Percentiles rank a stretch among this genome's conserved stretches.
Evolutionary conservation across 805 yeast species (phyloP).

Genomic region (Kluyveromyces aestuarii): DNA sequence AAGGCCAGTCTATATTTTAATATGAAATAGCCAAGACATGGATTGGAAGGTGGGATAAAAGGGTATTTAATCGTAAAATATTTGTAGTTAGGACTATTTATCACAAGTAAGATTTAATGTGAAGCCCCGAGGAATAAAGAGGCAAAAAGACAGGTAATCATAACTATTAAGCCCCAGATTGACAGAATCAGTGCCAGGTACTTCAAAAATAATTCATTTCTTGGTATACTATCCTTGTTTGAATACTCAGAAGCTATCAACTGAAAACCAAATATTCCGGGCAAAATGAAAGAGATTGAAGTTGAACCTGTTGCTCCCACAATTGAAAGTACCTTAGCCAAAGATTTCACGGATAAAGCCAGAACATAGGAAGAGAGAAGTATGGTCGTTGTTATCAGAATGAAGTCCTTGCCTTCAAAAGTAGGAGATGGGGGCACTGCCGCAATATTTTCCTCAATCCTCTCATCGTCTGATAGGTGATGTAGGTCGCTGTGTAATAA

Average conservation of each 20-base stretch:
- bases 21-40: too few relatives aligned
- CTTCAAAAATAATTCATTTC: constrained; percentile 27
- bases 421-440: constrained; percentile 10
- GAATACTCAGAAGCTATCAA: constrained; percentile 19
- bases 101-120: constrained; percentile 6
- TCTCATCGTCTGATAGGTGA: constrained; percentile 17
- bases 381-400: constrained; percentile 39
- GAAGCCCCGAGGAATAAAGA: constrained; percentile 24
- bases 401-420: constrained; percentile 33
- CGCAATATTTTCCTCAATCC: constrained; percentile 24
- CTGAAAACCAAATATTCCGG: constrained; percentile 62
- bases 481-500: constrained; percentile 6
- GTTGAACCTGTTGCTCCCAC: constrained; percentile 85
- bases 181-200: constrained; percentile 31
- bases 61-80: not conserved
- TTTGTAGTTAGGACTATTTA: too few relatives aligned
- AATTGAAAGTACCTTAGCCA: constrained; percentile 59
- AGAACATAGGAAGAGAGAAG: constrained; percentile 41
- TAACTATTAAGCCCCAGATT: constrained; percentile 43
- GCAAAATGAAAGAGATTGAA: constrained; percentile 65
- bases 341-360: constrained; percentile 52
- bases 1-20: too few relatives aligned
- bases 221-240: constrained; percentile 12
- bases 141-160: constrained; percentile 42
- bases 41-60: not conserved